These are phyloP conservation scores for Symbiodinium pilosum DNA, from an alignment of 73 alveolate genomes.

Conservation along the genomic window DNA sequence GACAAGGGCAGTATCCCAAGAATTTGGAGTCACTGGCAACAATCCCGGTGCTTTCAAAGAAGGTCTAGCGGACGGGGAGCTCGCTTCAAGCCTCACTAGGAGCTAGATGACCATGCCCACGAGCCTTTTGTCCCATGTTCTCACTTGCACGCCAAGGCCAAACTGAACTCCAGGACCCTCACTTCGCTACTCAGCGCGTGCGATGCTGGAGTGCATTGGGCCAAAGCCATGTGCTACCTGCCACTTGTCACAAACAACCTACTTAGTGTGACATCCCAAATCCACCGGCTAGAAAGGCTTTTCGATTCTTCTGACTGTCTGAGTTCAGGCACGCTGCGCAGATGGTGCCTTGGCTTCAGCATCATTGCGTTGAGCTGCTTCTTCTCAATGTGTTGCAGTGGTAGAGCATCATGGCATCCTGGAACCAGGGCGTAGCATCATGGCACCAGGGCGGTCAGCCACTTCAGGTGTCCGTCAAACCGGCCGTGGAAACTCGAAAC, in stretches of 20 bases:
- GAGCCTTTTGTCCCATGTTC: no score
- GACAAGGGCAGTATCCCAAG: no score
- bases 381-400: background rate
- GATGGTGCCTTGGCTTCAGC: background rate
- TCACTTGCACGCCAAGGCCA: background rate
- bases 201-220: constrained; percentile 24
- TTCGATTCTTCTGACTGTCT: background rate
- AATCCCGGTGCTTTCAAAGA: no score
- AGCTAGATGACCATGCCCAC: no score
- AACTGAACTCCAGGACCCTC: background rate
- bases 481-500: background rate
- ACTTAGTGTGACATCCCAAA: no score
- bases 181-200: constrained; percentile 24
- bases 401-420: background rate
- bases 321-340: background rate
- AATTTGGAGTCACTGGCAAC: no score
- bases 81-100: no score
- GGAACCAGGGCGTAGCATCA: no score
- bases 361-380: background rate
- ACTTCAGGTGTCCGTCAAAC: background rate
- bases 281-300: background rate
- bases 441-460: no score
- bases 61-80: no score
- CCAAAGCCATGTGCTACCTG: constrained; percentile 25
- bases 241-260: background rate